phyloP scores from a whole-genome alignment of 2,329 filamentous ascomycete genomes.

The Phialophora chinensis region DNA sequence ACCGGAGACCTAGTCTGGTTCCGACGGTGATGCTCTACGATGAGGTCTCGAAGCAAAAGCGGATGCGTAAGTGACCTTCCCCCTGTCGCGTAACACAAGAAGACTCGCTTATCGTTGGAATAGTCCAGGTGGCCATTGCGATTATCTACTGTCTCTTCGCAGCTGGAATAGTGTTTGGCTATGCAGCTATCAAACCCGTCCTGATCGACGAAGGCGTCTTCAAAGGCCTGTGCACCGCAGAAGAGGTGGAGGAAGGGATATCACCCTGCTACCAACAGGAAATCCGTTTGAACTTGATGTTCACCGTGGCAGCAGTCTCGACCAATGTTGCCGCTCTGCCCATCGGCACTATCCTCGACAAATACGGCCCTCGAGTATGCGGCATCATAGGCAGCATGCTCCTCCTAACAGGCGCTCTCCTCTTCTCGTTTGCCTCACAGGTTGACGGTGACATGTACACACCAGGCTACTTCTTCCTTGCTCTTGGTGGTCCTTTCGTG shows the following conservation, averaged over 20 bases:
- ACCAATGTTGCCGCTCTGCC: conserved; percentile 88
- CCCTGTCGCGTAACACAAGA: neutral
- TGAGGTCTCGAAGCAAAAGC: conserved; percentile 60
- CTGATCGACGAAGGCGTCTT: conserved; percentile 76
- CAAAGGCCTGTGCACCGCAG: conserved; percentile 64
- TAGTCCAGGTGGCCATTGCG: conserved; percentile 72
- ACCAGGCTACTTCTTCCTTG: conserved; percentile 75
- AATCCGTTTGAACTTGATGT: conserved; percentile 81
- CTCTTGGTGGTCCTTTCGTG: conserved; percentile 78
- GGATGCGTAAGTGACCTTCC: conserved; percentile 55
- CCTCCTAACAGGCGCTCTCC: conserved; percentile 70
- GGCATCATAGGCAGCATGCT: conserved; percentile 73
- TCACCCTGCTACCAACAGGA: conserved; percentile 65
- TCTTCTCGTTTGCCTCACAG: conserved; percentile 71
- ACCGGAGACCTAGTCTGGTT: conserved; percentile 40
- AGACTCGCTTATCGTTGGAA: conserved; percentile 29
- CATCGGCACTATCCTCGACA: conserved; percentile 82
- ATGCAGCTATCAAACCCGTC: conserved; percentile 82
- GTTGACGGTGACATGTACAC: conserved; percentile 77
- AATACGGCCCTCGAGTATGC: conserved; percentile 77
- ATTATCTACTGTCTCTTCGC: conserved; percentile 77
- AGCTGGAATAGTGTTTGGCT: conserved; percentile 82
- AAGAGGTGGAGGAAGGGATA: conserved; percentile 57
- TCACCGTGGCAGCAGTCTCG: conserved; percentile 84
- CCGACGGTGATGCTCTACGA: conserved; percentile 31